A percentile compares a stretch with the other conserved stretches of the same genome.
Evolutionary conservation across 345 rosid species (phyloP).

Genomic region (Murraya paniculata): DNA sequence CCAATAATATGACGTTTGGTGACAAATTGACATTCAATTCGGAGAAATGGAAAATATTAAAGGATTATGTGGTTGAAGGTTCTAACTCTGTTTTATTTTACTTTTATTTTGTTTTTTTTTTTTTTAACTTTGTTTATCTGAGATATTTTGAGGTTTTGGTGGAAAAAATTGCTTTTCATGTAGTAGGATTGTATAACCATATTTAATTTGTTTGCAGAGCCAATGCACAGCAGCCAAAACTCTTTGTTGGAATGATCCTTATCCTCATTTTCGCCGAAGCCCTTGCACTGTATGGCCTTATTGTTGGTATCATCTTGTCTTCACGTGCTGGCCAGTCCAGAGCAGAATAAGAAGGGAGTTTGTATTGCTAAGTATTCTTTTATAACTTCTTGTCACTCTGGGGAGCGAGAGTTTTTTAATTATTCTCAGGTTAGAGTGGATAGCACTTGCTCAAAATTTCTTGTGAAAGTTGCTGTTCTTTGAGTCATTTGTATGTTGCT

Average conservation of each 20-base stretch:
- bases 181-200: not conserved
- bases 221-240: slow-evolving; percentile 92
- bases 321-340: slow-evolving; percentile 95
- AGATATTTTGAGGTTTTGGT: too few species aligned
- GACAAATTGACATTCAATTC: not conserved
- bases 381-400: not conserved
- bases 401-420: slow-evolving; percentile 3
- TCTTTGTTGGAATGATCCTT: slow-evolving; percentile 89
- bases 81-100: not conserved
- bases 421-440: slow-evolving; percentile 13
- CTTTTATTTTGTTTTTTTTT: not conserved
- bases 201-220: slow-evolving; percentile 44
- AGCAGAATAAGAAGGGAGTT: slow-evolving; percentile 51
- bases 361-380: slow-evolving; percentile 26
- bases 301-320: slow-evolving; percentile 89
- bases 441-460: slow-evolving; percentile 14
- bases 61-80: not conserved
- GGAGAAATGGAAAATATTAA: not conserved
- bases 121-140: not conserved
- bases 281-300: slow-evolving; percentile 80
- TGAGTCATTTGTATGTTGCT: slow-evolving; percentile 18
- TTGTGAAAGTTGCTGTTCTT: slow-evolving; percentile 20
- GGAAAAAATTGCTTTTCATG: not conserved
- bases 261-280: slow-evolving; percentile 94
- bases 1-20: not conserved